phyloP scores from a whole-genome alignment of 2,329 filamentous ascomycete species.

The Penicillium hesseltinei region DNA sequence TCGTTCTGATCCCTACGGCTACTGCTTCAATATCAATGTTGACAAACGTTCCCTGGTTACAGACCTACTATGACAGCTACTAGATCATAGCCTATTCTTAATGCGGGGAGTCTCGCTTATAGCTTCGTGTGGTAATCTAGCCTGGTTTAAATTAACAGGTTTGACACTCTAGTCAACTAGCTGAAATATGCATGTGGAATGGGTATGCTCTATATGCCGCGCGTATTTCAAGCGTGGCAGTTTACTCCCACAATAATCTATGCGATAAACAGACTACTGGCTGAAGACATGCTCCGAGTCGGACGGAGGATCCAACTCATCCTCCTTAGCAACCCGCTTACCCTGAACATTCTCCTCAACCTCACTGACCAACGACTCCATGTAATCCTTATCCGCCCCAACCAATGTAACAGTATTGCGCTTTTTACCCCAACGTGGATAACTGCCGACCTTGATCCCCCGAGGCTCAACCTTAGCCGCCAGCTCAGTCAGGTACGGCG shows the following conservation, averaged over 20 bases:
- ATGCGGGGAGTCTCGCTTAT: not conserved
- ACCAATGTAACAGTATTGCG: slow-evolving; percentile 90
- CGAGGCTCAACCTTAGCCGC: slow-evolving; percentile 69
- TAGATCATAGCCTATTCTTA: not conserved
- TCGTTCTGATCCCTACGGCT: not conserved
- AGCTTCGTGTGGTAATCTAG: not conserved
- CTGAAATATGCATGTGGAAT: not conserved
- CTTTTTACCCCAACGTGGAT: slow-evolving; percentile 86
- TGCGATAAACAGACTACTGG: slow-evolving; percentile 13
- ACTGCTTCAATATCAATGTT: not conserved
- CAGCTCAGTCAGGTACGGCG: slow-evolving; percentile 76
- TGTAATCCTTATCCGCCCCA: slow-evolving; percentile 67
- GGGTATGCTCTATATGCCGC: not conserved
- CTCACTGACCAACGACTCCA: slow-evolving; percentile 76
- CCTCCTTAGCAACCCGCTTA: slow-evolving; percentile 66
- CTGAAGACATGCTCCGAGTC: slow-evolving; percentile 25
- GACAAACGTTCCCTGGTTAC: not conserved
- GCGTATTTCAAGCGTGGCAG: not conserved
- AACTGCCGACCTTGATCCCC: slow-evolving; percentile 91
- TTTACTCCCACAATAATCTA: not conserved
- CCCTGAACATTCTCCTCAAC: slow-evolving; percentile 76
- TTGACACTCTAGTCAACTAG: not conserved
- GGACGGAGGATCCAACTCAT: slow-evolving; percentile 60
- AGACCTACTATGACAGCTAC: not conserved
- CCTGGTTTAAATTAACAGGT: not conserved